Evolutionary conservation across 495 filamentous ascomycete genomes (phyloP).

Genomic region (Alectoria sarmentosa): DNA sequence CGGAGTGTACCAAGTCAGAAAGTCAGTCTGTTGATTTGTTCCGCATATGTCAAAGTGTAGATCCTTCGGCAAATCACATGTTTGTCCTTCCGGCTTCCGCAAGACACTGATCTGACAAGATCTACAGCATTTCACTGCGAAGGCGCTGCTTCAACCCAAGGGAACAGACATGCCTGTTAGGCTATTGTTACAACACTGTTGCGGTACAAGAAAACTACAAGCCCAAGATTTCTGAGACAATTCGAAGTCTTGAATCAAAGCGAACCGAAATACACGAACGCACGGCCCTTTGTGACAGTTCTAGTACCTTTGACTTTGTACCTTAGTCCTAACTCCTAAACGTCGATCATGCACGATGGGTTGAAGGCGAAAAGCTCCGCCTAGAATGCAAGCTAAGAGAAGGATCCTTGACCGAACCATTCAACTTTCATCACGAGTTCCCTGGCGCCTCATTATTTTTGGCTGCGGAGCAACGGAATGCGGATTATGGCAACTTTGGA

Average conservation of each 20-base stretch:
- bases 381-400: background rate
- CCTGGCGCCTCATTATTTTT: background rate
- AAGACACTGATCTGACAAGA: background rate
- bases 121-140: background rate
- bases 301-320: too few relatives aligned
- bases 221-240: background rate
- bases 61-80: background rate
- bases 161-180: background rate
- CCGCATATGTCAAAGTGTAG: background rate
- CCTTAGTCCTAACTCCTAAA: too few relatives aligned
- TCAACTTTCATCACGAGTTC: background rate
- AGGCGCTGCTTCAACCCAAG: background rate
- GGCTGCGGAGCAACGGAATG: background rate
- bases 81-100: background rate
- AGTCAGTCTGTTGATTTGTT: background rate
- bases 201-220: too few relatives aligned
- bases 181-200: too few relatives aligned
- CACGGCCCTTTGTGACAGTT: background rate
- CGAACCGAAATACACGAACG: background rate
- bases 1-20: background rate
- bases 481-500: too few relatives aligned
- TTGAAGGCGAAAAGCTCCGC: background rate
- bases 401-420: background rate
- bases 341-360: too few relatives aligned
- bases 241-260: background rate